Base-by-base conservation (phyloP, 1,284 basidiomycete genomes). In the Heliocybe sulcata region DNA sequence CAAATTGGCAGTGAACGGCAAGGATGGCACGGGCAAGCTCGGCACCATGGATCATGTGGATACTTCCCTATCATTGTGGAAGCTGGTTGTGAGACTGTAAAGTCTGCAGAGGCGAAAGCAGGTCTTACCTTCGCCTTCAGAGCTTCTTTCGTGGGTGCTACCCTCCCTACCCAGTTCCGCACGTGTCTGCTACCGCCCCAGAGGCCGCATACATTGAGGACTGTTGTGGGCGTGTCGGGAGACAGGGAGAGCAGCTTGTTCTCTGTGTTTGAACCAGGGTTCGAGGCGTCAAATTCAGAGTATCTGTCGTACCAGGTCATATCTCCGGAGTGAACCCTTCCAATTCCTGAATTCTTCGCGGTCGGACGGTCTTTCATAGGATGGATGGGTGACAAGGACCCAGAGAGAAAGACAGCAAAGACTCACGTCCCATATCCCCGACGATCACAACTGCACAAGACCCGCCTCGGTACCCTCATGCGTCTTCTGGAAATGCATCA, bases 371-470 rank as follows among this genome's bases (percentile, higher is more conserved):
- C 59, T 64, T 66, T 45, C 20, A 49, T 25, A 27, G 12, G 38
- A 42, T 42, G 4, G n/a, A n/a, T n/a, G n/a, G n/a, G n/a, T 42
- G 12, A 29, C 20, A 12, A 26, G 23, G 26, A n/a, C 4, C 26
- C n/a, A 22, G 19, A 53, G 22, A 20, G 38, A 42, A 42, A 9
- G 38, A 22, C 20, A 51, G 47, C 11, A 33, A 51, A 42, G 10
- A 33, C 80, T 65, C 60, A 82, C 82, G 63, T 78, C 78, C 77
- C 80, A 85, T n/a, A 85, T 81, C 9, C 79, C 75, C 2, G 80
- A 81, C 11, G 77, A 75, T 0, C 84, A 83, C n/a, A 85, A 70
- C 64, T 83, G 82, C 35, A 85, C 76, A 62, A 82, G 84, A 31
- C 67, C 61, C 27, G 68, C 61, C 26, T 65, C 58, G 26, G 56